Base-by-base conservation (phyloP, 139 green algal species). In the Coelastrella sp. region DNA sequence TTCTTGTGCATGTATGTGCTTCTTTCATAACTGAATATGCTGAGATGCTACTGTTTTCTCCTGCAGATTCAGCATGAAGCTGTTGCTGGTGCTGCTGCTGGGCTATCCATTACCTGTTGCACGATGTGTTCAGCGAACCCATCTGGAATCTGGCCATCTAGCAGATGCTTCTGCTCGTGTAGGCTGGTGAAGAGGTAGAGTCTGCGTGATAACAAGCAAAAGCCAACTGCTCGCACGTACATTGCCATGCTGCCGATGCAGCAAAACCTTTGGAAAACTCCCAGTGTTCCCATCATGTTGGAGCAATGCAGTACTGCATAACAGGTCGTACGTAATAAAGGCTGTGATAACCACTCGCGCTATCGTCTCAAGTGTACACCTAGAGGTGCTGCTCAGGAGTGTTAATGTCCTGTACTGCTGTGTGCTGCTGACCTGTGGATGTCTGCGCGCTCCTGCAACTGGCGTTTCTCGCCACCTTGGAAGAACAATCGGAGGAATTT, bases 171-270 rank as follows among this genome's bases (percentile, higher is more conserved):
- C 32, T 84, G 59, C 32, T 76, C 4, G 27, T 75, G 53, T 17
- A 87, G 48, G 17, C 30, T 80, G 48, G 90, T 91, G 8, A 90
- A 86, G 4, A 94, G 87, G 40, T 88, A 93, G 3, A 94, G 81
- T 7, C 86, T 83, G 41, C 53, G 37, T 66, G 45, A 0, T 25
- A 13, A 37, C 35, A 74, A 51, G 30, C 48, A 25, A 45, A 13
- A 51, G 0, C 4, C 13, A 48, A 23, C 1, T 30, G 41, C 5
- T 7, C 6, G 25, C 21, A 82, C 38, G 53, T 4, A 48, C 23
- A 59, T 50, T 35, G 51, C 19, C 30, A 62, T 2, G 13, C 1
- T 25, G 19, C 4, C 3, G 35, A 40, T n/a, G 3, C 21, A 34
- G 53, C 53, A 32, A 32, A 5, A 6, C 48, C 57, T 66, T 66